Percentiles rank a stretch among this genome's conserved stretches.
Conservation (phyloP, 306 rosid genomes). For the Crotalaria pallida region DNA sequence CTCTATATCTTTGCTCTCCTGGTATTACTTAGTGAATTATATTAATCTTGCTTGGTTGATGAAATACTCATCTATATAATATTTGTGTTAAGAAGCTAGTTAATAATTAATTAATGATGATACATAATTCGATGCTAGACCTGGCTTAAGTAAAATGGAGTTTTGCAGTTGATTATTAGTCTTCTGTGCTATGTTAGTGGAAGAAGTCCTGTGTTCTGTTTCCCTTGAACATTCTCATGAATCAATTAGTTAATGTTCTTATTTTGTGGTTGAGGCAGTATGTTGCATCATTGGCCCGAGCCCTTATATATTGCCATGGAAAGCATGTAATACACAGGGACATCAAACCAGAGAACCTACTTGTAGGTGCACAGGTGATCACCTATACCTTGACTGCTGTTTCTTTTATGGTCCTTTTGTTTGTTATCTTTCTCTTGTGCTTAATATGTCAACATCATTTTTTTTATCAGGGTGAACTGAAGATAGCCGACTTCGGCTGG, state of each 20-base stretch:
- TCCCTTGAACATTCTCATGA: neutral
- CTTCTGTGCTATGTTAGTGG: neutral
- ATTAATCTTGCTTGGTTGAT: neutral
- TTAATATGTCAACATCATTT: slow-evolving; percentile 15
- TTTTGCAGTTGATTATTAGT: neutral
- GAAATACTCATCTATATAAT: neutral
- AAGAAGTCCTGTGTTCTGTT: neutral
- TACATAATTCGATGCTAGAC: neutral
- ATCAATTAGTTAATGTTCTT: neutral
- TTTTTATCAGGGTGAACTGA: slow-evolving; percentile 76
- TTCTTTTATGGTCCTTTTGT: slow-evolving; percentile 1
- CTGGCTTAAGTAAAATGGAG: neutral
- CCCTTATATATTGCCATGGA: slow-evolving; percentile 99
- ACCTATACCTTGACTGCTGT: slow-evolving; percentile 6
- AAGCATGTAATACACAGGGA: slow-evolving; percentile 98
- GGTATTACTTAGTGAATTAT: neutral
- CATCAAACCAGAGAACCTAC: slow-evolving; percentile 96
- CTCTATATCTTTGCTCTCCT: neutral
- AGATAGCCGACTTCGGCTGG: slow-evolving; percentile 99
- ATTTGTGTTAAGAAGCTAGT: neutral
- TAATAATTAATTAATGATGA: neutral
- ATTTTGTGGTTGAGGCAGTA: slow-evolving; percentile 53
- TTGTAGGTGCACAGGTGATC: slow-evolving; percentile 86
- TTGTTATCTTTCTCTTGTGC: neutral
- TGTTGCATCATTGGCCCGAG: slow-evolving; percentile 90